Conservation (phyloP, 2,329 filamentous ascomycete genomes). For the Didymella keratinophila region DNA sequence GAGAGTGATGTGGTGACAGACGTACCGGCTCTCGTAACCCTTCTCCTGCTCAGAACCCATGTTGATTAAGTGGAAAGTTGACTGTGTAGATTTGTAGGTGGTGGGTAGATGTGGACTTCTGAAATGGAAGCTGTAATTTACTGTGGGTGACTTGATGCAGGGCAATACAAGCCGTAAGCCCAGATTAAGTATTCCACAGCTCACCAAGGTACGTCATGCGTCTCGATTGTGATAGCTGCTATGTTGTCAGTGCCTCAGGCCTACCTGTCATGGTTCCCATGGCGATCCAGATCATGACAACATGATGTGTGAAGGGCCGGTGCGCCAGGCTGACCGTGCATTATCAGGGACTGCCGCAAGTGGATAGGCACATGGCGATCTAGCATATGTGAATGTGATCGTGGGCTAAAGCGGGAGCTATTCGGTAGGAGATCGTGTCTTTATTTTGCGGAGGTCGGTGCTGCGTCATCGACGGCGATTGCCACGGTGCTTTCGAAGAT, state of each 20-base stretch:
- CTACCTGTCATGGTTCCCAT: slow-evolving; percentile 11
- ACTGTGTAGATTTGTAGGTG: neutral
- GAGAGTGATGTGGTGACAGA: neutral
- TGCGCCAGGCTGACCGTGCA: slow-evolving; percentile 16
- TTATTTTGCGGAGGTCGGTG: slow-evolving; percentile 2
- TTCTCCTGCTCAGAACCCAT: slow-evolving; percentile 39
- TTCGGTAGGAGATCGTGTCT: slow-evolving; percentile 4
- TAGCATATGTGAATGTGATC: slow-evolving; percentile 15
- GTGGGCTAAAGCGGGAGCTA: slow-evolving; percentile 27
- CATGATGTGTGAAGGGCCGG: slow-evolving; percentile 24
- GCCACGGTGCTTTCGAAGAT: neutral
- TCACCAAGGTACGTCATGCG: slow-evolving; percentile 25
- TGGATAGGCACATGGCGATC: slow-evolving; percentile 27
- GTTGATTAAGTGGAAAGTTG: slow-evolving; percentile 6
- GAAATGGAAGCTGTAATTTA: neutral
- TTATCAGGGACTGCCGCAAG: slow-evolving; percentile 13
- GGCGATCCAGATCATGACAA: slow-evolving; percentile 30
- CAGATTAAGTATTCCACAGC: slow-evolving; percentile 23
- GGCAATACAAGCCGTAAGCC: neutral
- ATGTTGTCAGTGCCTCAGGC: slow-evolving; percentile 8
- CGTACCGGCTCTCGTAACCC: slow-evolving; percentile 21
- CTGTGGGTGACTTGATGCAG: neutral
- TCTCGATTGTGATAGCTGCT: neutral
- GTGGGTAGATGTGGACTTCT: neutral
- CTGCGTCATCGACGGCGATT: slow-evolving; percentile 10